These are phyloP conservation scores for Metschnikowia gelsemii DNA, from an alignment of 805 yeast species.

Conservation along the genomic window DNA sequence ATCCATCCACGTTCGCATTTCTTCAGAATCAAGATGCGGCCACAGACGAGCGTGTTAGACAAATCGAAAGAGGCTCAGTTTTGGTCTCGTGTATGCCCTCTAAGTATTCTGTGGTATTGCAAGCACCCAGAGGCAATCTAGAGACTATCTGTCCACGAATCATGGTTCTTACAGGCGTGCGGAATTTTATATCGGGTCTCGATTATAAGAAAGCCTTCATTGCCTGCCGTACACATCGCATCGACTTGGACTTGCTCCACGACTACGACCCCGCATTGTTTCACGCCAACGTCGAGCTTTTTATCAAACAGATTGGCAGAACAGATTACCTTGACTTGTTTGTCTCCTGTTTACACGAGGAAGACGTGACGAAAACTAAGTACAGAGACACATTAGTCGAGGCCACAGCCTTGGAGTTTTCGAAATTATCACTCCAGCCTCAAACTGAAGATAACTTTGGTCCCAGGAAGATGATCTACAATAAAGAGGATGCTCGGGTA, in stretches of 20 bases:
- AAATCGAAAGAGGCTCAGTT: constrained; percentile 89
- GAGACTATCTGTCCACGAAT: constrained; percentile 94
- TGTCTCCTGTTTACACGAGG: constrained; percentile 80
- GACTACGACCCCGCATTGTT: constrained; percentile 81
- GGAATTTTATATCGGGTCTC: constrained; percentile 58
- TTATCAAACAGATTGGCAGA: constrained; percentile 66
- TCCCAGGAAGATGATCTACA: constrained; percentile 33
- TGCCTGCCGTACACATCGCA: constrained; percentile 86
- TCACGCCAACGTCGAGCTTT: constrained; percentile 56
- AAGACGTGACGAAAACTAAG: constrained; percentile 78
- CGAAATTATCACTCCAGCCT: constrained; percentile 9
- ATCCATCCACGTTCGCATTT: constrained; percentile 34
- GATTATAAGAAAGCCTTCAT: constrained; percentile 73
- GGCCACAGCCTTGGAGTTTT: constrained; percentile 5
- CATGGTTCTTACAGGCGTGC: constrained; percentile 81
- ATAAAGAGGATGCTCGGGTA: constrained; percentile 36
- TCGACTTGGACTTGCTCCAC: constrained; percentile 83
- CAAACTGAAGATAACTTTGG: not conserved
- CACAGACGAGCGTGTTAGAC: constrained; percentile 79
- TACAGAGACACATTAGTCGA: constrained; percentile 64
- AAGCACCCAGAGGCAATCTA: constrained; percentile 94
- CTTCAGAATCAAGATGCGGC: constrained; percentile 23
- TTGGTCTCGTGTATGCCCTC: constrained; percentile 80
- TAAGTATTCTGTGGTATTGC: constrained; percentile 76
- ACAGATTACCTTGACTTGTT: constrained; percentile 83